Evolutionary conservation across 106 monocot species (phyloP).

Genomic region (Chionographis japonica): DNA sequence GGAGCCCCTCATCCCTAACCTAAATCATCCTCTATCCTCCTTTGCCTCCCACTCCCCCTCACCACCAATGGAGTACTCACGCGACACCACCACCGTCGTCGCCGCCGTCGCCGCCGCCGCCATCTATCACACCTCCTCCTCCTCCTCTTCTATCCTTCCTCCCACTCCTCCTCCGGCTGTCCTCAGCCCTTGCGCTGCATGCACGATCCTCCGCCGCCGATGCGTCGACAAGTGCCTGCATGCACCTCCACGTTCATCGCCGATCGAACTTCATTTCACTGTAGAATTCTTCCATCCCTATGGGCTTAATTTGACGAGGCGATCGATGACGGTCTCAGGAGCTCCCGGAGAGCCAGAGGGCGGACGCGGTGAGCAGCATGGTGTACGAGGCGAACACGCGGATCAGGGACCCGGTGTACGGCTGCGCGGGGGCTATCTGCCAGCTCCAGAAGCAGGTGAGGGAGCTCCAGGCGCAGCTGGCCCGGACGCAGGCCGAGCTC

Average conservation of each 20-base stretch:
- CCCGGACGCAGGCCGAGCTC: slow-evolving; percentile 15
- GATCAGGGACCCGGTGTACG: slow-evolving; percentile 30
- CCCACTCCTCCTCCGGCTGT: slow-evolving; percentile 8
- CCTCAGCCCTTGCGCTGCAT: slow-evolving; percentile 32
- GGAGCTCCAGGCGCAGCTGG: slow-evolving; percentile 26
- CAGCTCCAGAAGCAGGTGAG: slow-evolving; percentile 28
- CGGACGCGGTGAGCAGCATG: slow-evolving; percentile 35
- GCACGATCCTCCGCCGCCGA: slow-evolving; percentile 33
- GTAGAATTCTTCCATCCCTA: too few relatives aligned
- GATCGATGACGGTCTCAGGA: slow-evolving; percentile 8
- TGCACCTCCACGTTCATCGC: too few relatives aligned
- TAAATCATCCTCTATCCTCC: too few relatives aligned
- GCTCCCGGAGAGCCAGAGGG: slow-evolving; percentile 19
- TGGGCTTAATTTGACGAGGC: too few relatives aligned
- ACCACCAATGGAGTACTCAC: too few relatives aligned
- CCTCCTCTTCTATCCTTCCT: slow-evolving; percentile 4
- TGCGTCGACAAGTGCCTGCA: slow-evolving; percentile 30
- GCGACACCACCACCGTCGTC: slow-evolving; percentile 7
- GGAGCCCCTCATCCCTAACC: too few relatives aligned
- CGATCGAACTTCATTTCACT: too few relatives aligned
- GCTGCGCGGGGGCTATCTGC: slow-evolving; percentile 31
- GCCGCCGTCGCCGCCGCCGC: background rate
- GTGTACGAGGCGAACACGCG: slow-evolving; percentile 30
- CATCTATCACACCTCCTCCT: background rate
- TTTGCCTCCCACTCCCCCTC: too few relatives aligned